phyloP scores from a whole-genome alignment of 2,329 filamentous ascomycete species.

The Hypoxylon sp. region DNA sequence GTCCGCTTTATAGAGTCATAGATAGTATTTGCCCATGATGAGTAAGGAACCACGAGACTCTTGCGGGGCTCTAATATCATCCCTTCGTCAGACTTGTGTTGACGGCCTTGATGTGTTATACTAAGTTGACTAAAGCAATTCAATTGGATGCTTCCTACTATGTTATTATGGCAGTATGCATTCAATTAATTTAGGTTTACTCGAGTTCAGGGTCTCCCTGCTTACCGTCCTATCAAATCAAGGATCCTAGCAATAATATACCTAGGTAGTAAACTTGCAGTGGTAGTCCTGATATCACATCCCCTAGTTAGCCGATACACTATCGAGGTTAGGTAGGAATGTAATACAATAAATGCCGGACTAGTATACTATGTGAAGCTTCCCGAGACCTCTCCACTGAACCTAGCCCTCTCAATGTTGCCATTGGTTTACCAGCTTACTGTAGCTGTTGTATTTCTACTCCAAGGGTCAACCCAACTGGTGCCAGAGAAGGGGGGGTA shows the following conservation, averaged over 20 bases:
- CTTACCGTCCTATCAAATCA: slow-evolving; percentile 17
- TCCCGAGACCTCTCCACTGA: slow-evolving; percentile 13
- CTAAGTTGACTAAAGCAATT: slow-evolving; percentile 16
- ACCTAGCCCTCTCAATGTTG: slow-evolving; percentile 7
- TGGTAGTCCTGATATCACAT: slow-evolving; percentile 29
- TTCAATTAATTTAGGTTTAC: slow-evolving; percentile 32
- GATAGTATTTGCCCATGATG: not conserved
- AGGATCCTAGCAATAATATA: slow-evolving; percentile 7
- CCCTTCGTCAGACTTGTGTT: slow-evolving; percentile 34
- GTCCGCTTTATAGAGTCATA: not conserved
- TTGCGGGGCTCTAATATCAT: slow-evolving; percentile 37
- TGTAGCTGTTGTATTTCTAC: slow-evolving; percentile 28
- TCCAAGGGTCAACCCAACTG: slow-evolving; percentile 31
- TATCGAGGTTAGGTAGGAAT: slow-evolving; percentile 4
- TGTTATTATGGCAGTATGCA: slow-evolving; percentile 24
- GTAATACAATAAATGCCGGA: slow-evolving; percentile 9
- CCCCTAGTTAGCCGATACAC: slow-evolving; percentile 1
- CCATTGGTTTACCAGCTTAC: slow-evolving; percentile 16
- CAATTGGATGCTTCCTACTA: slow-evolving; percentile 4
- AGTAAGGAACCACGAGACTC: slow-evolving; percentile 3
- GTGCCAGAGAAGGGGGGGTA: slow-evolving; percentile 2
- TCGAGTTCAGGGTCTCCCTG: slow-evolving; percentile 35
- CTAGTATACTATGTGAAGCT: slow-evolving; percentile 19
- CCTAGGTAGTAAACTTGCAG: slow-evolving; percentile 12
- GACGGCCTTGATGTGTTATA: slow-evolving; percentile 21